Percentiles rank a stretch among this genome's conserved stretches.
These are phyloP conservation scores for Stereum hirsutum DNA, from an alignment of 1,284 basidiomycete species.

Conservation along the genomic window DNA sequence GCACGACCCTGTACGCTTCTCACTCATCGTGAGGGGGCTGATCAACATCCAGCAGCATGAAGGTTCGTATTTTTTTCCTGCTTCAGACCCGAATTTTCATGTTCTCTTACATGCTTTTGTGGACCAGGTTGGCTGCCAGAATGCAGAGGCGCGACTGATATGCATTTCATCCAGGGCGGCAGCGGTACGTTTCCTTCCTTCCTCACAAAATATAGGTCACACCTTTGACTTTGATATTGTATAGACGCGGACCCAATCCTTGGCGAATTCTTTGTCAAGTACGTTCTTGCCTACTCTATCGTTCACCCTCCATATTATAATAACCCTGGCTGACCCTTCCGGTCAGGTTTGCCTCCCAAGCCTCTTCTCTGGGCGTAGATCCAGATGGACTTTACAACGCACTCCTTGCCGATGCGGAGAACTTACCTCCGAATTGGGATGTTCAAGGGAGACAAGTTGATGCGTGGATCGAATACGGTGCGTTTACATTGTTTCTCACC, in stretches of 20 bases:
- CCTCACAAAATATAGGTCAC: neutral
- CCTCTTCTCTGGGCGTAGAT: slow-evolving; percentile 35
- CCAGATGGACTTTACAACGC: slow-evolving; percentile 31
- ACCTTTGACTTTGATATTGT: neutral
- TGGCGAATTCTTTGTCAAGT: slow-evolving; percentile 62
- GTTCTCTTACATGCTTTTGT: neutral
- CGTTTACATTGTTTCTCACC: neutral
- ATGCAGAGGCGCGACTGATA: slow-evolving; percentile 41
- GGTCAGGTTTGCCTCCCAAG: slow-evolving; percentile 40
- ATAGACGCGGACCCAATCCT: slow-evolving; percentile 56
- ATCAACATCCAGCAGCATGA: slow-evolving; percentile 60
- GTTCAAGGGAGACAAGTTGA: slow-evolving; percentile 51
- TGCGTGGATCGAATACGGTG: slow-evolving; percentile 39
- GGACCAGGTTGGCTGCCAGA: slow-evolving; percentile 50
- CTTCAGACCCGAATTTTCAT: neutral
- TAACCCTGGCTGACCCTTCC: slow-evolving; percentile 1
- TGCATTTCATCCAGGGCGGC: slow-evolving; percentile 51
- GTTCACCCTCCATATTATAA: neutral
- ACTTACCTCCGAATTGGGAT: slow-evolving; percentile 52
- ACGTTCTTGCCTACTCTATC: slow-evolving; percentile 10
- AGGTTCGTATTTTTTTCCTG: slow-evolving; percentile 24
- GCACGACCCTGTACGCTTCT: slow-evolving; percentile 49
- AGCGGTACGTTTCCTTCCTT: slow-evolving; percentile 36
- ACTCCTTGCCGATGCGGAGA: slow-evolving; percentile 44
- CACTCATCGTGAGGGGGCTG: slow-evolving; percentile 49